phyloP scores from a whole-genome alignment of 345 rosid genomes.

The Theobroma cacao region DNA sequence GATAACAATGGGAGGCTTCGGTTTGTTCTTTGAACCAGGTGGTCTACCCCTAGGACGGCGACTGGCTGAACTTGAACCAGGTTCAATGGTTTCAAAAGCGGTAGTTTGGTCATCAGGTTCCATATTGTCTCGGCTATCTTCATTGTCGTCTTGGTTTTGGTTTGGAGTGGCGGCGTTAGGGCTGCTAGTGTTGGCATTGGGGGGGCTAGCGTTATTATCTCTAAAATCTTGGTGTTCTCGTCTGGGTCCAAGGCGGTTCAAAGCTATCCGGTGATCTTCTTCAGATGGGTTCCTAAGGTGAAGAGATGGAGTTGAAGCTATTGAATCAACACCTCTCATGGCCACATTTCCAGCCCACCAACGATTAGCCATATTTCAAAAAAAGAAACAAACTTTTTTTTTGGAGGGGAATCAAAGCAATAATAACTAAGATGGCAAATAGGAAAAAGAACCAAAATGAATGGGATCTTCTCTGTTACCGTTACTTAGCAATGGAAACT shows the following conservation, averaged over 20 bases:
- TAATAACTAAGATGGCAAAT: neutral
- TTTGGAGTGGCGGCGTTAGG: conserved; percentile 7
- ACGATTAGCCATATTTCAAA: conserved; percentile 63
- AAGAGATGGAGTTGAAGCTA: conserved; percentile 47
- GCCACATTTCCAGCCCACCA: conserved; percentile 85
- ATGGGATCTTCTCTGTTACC: neutral
- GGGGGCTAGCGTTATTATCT: conserved; percentile 18
- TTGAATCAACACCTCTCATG: conserved; percentile 59
- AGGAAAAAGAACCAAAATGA: neutral
- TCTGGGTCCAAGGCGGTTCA: conserved; percentile 41
- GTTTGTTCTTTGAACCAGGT: conserved; percentile 84
- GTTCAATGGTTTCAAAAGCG: conserved; percentile 32
- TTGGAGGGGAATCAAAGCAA: neutral
- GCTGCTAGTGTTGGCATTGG: conserved; percentile 26
- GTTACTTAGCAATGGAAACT: neutral
- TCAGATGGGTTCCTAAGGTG: conserved; percentile 39
- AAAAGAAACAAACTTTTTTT: neutral
- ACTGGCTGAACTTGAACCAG: conserved; percentile 47
- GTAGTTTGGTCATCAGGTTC: conserved; percentile 28
- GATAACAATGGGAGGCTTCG: conserved; percentile 64
- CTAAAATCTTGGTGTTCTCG: conserved; percentile 60
- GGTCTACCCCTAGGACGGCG: conserved; percentile 89
- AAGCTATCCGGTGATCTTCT: conserved; percentile 24
- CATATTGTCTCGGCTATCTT: conserved; percentile 41
- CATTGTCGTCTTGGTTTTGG: conserved; percentile 47